phyloP scores from a whole-genome alignment of 805 yeast species.

The Candida loeiensis region DNA sequence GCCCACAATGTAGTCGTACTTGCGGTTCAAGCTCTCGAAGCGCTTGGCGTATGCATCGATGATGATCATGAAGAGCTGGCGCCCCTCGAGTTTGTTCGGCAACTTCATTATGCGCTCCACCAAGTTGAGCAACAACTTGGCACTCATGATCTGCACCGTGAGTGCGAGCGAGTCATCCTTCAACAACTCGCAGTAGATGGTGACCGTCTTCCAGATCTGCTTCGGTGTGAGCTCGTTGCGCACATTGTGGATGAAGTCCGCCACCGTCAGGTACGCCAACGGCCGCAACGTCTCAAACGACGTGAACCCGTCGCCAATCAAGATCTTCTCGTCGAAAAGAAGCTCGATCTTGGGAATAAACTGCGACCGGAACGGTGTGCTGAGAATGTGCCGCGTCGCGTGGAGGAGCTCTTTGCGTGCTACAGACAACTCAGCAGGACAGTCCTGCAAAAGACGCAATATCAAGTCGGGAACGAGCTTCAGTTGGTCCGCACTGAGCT shows the following conservation, averaged over 20 bases:
- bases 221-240: slow-evolving; percentile 76
- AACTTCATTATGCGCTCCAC: slow-evolving; percentile 84
- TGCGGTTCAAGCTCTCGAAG: slow-evolving; percentile 69
- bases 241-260: slow-evolving; percentile 91
- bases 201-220: slow-evolving; percentile 85
- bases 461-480: slow-evolving; percentile 82
- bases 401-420: slow-evolving; percentile 91
- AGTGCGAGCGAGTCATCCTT: slow-evolving; percentile 79
- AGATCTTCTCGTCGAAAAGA: slow-evolving; percentile 78
- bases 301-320: slow-evolving; percentile 91
- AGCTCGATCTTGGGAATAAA: slow-evolving; percentile 84
- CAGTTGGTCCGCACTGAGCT: slow-evolving; percentile 40
- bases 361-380: slow-evolving; percentile 78
- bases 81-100: slow-evolving; percentile 75
- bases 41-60: slow-evolving; percentile 85
- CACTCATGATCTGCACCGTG: slow-evolving; percentile 95
- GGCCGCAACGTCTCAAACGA: slow-evolving; percentile 88
- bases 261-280: slow-evolving; percentile 89
- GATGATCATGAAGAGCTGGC: slow-evolving; percentile 80
- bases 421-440: slow-evolving; percentile 88
- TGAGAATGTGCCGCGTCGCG: slow-evolving; percentile 90
- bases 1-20: slow-evolving; percentile 60
- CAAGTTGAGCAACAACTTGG: slow-evolving; percentile 79
- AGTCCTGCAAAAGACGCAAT: slow-evolving; percentile 82
- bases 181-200: slow-evolving; percentile 72